Percentiles rank a stretch among this genome's conserved stretches.
Evolutionary conservation across 2,329 filamentous ascomycete species (phyloP).

Genomic region (Hypomyces rosellus): DNA sequence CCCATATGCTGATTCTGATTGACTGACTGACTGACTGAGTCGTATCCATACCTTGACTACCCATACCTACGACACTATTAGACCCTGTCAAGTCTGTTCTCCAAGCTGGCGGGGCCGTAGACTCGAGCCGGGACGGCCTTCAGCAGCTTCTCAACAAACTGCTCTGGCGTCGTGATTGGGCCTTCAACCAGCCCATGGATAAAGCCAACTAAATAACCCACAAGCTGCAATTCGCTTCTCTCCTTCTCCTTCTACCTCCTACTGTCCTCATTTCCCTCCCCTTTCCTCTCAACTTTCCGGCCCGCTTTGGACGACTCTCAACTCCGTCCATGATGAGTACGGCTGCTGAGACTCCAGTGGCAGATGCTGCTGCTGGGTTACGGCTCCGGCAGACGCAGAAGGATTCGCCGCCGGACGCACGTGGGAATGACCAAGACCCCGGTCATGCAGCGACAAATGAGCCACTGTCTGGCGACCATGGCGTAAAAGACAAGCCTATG

Average conservation of each 20-base stretch:
- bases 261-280: neutral
- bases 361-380: conserved; percentile 17
- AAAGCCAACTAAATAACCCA: conserved; percentile 7
- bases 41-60: too few relatives aligned
- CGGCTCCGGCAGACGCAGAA: conserved; percentile 23
- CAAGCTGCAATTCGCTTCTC: conserved; percentile 6
- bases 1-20: too few relatives aligned
- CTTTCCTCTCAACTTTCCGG: neutral
- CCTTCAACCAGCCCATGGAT: neutral
- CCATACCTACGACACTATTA: too few relatives aligned
- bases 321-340: conserved; percentile 23
- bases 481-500: conserved; percentile 10
- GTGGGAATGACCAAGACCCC: neutral
- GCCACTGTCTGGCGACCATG: conserved; percentile 4
- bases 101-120: too few relatives aligned
- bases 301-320: conserved; percentile 8
- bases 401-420: conserved; percentile 1
- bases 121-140: neutral
- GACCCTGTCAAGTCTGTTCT: too few relatives aligned
- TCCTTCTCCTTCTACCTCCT: neutral
- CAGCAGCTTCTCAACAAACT: conserved; percentile 13
- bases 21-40: too few relatives aligned
- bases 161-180: conserved; percentile 10
- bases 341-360: conserved; percentile 20
- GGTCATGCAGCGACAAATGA: conserved; percentile 3